Evolutionary conservation across 2,329 filamentous ascomycete species (phyloP), one percentile per base, ranked within the genome.

Genomic region (Beauveria asiatica): DNA sequence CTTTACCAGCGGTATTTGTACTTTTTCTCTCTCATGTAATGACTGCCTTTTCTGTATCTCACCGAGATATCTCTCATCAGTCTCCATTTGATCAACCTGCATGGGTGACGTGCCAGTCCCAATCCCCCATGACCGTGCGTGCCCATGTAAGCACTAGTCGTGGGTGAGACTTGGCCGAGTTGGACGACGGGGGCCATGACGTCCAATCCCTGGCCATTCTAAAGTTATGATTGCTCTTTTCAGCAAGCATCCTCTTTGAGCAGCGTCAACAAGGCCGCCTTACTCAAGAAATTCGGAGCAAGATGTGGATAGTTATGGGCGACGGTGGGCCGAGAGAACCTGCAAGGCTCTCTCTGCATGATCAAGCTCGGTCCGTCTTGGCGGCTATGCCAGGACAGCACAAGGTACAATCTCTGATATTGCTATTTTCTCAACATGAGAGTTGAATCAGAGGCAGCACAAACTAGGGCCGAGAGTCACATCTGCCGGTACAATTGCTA

Each of bases 81-180:
- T 16, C 27, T 45, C 41, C 23, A 45, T 55, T 41, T 11, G 23
- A 45, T 45, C 41, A 44, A 45, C 21, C 52, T 30, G 10, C 30
- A 45, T 44, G 23, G 25, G 45, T 30, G 42, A 37, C 30, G 21
- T 33, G 23, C 23, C 21, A 13, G 8, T 42, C 25, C 52, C 39
- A 27, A 21, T 39, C 16, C 39, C 52, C 7, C 5, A 9, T 17
- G 37, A 54, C 44, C 39, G 37, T 44, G 51, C 37, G 21, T 54
- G 50, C 33, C 50, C 50, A 48, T 56, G 53, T 56, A 56, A 56
- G 53, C 53, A 44, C 53, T 56, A 56, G 44, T 8, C 27, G 53
- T 19, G 48, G 44, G 27, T 42, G 41, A 19, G 41, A 54, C 53
- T 19, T 23, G 13, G 21, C 33, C 7, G 19, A 39, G 8, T n/a